A percentile compares a stretch with the other conserved stretches of the same genome.
These are phyloP conservation scores for Crithidia bombi DNA, from an alignment of 208 protist species.

Conservation along the genomic window DNA sequence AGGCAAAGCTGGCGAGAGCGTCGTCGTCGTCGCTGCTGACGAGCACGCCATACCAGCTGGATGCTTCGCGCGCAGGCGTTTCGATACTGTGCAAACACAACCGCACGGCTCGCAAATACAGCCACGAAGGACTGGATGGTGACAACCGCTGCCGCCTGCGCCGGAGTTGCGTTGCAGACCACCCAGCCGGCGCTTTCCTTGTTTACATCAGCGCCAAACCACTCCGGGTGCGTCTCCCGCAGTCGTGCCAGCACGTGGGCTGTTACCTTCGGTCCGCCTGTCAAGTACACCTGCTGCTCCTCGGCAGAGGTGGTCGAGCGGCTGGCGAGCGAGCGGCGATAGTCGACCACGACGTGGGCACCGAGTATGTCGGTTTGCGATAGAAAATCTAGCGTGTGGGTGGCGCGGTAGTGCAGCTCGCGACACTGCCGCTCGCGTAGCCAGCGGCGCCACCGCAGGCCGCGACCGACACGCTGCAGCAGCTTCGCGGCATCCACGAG, in stretches of 20 bases:
- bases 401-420: slow-evolving; percentile 18
- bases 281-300: slow-evolving; percentile 17
- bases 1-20: not conserved
- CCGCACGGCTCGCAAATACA: slow-evolving; percentile 32
- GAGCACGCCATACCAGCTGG: slow-evolving; percentile 37
- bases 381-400: slow-evolving; percentile 33
- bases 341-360: not conserved
- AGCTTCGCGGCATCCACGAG: slow-evolving; percentile 45
- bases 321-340: not conserved
- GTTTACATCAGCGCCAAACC: slow-evolving; percentile 35
- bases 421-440: slow-evolving; percentile 30
- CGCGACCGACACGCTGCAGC: slow-evolving; percentile 63
- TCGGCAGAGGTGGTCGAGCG: slow-evolving; percentile 12
- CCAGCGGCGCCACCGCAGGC: slow-evolving; percentile 43
- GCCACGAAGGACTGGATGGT: slow-evolving; percentile 45
- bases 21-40: not conserved
- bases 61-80: slow-evolving; percentile 43
- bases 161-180: slow-evolving; percentile 7
- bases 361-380: slow-evolving; percentile 10
- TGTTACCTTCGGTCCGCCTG: slow-evolving; percentile 21
- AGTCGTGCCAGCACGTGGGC: slow-evolving; percentile 39
- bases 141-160: slow-evolving; percentile 17
- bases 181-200: slow-evolving; percentile 14
- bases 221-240: slow-evolving; percentile 41
- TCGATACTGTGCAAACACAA: slow-evolving; percentile 33